phyloP scores from a whole-genome alignment of 768 basidiomycete genomes.

The Kwoniella sp. region DNA sequence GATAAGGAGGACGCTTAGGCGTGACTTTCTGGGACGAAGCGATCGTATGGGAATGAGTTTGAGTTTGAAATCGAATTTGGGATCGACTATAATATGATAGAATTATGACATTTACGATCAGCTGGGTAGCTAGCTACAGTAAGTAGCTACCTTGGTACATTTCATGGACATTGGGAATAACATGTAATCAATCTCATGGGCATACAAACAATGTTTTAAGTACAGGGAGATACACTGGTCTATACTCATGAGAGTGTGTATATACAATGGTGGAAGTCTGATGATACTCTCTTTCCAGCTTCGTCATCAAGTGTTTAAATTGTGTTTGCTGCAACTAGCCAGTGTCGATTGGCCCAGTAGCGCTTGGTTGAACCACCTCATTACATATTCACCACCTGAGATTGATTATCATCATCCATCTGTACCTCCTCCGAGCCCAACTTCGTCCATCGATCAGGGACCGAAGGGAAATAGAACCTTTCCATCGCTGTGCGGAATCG shows the following conservation, averaged over 20 bases:
- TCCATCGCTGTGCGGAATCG: conserved; percentile 56
- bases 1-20: conserved; percentile 31
- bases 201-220: not conserved
- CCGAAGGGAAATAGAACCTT: conserved; percentile 54
- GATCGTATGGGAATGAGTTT: too few relatives aligned
- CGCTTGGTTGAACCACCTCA: too few relatives aligned
- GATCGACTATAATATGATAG: not conserved
- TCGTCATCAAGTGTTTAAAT: too few relatives aligned
- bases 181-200: not conserved
- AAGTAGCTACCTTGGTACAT: too few relatives aligned
- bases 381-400: not conserved
- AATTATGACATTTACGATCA: not conserved
- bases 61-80: too few relatives aligned
- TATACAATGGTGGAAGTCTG: not conserved
- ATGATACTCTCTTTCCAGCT: too few relatives aligned
- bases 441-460: conserved; percentile 55
- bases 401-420: conserved; percentile 36
- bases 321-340: too few relatives aligned
- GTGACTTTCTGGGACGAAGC: not conserved
- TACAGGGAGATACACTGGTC: too few relatives aligned
- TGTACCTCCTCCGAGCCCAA: conserved; percentile 39
- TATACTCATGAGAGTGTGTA: not conserved
- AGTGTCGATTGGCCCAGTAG: too few relatives aligned
- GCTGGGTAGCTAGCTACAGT: too few relatives aligned
- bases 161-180: not conserved